Evolutionary conservation across 2,329 filamentous ascomycete species (phyloP).

Genomic region (Paradendryphiella salina): DNA sequence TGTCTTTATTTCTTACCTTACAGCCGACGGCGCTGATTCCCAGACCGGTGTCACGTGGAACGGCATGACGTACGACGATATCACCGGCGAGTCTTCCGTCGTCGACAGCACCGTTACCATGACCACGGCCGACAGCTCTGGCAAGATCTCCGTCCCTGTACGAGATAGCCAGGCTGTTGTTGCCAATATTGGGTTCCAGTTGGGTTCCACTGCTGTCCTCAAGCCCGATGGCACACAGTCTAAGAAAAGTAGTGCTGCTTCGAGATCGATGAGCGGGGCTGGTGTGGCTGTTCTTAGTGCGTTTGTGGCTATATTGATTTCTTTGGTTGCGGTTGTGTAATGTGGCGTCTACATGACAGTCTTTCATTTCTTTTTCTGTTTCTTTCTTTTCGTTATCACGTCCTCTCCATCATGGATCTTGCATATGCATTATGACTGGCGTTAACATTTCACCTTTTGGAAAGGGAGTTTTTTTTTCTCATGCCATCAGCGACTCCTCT

Average conservation of each 20-base stretch:
- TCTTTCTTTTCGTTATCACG: background rate
- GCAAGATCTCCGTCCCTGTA: slow-evolving; percentile 34
- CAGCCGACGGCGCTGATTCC: slow-evolving; percentile 52
- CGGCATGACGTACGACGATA: slow-evolving; percentile 51
- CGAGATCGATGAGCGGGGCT: slow-evolving; percentile 13
- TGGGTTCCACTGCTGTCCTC: slow-evolving; percentile 42
- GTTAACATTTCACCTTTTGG: slow-evolving; percentile 1
- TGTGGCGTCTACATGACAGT: background rate
- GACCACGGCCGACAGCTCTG: slow-evolving; percentile 27
- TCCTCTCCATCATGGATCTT: slow-evolving; percentile 8
- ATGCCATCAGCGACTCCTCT: no score
- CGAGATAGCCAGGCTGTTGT: slow-evolving; percentile 55
- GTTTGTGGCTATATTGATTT: slow-evolving; percentile 18
- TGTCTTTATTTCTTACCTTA: slow-evolving; percentile 55
- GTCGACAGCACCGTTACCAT: slow-evolving; percentile 42
- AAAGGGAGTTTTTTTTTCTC: no score
- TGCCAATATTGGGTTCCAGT: slow-evolving; percentile 50
- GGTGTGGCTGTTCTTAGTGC: slow-evolving; percentile 16
- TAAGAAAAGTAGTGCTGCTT: slow-evolving; percentile 34
- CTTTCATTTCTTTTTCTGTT: background rate
- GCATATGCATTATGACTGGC: slow-evolving; percentile 17
- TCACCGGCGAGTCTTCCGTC: slow-evolving; percentile 47
- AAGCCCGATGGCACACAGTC: slow-evolving; percentile 33
- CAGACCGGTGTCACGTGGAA: slow-evolving; percentile 53
- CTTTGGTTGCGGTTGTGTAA: slow-evolving; percentile 3